Percentiles rank a stretch among this genome's conserved stretches.
Conservation (phyloP, 345 rosid species). For the Eucalyptus virginea region DNA sequence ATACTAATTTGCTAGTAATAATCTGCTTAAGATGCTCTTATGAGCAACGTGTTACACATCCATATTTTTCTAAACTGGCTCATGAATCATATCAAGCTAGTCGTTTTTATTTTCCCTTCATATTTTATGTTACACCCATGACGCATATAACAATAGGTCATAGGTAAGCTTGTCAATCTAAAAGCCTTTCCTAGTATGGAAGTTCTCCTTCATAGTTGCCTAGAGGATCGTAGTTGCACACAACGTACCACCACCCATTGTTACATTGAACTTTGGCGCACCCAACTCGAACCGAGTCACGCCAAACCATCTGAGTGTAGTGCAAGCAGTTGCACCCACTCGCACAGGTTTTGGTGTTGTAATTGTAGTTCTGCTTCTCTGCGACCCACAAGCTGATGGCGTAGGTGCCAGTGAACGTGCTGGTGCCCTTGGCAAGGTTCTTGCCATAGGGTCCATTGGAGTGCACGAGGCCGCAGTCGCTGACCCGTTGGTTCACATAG, state of each 20-base stretch:
- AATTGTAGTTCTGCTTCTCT: constrained; percentile 8
- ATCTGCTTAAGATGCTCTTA: not conserved
- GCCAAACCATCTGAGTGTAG: constrained; percentile 26
- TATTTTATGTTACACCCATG: not conserved
- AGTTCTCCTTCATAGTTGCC: not conserved
- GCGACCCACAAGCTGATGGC: constrained; percentile 10
- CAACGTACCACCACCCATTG: constrained; percentile 3
- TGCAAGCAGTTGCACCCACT: constrained; percentile 2
- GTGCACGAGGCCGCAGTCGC: constrained; percentile 3
- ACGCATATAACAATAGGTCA: not conserved
- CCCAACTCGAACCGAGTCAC: not conserved
- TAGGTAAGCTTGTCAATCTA: not conserved
- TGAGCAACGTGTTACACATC: not conserved
- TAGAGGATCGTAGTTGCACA: constrained; percentile 3
- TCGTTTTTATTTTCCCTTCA: not conserved
- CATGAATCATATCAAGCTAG: not conserved
- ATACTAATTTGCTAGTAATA: not conserved
- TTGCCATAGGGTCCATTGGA: constrained; percentile 20
- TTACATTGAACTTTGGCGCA: constrained; percentile 8
- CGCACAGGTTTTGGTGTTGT: not conserved
- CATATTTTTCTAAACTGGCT: not conserved
- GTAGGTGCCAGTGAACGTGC: not conserved
- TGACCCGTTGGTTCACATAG: not conserved
- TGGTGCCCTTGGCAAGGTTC: constrained; percentile 8
- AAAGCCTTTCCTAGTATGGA: not conserved